Base-by-base conservation (phyloP, 2,329 filamentous ascomycete species). In the Trichocomaceae sp. region DNA sequence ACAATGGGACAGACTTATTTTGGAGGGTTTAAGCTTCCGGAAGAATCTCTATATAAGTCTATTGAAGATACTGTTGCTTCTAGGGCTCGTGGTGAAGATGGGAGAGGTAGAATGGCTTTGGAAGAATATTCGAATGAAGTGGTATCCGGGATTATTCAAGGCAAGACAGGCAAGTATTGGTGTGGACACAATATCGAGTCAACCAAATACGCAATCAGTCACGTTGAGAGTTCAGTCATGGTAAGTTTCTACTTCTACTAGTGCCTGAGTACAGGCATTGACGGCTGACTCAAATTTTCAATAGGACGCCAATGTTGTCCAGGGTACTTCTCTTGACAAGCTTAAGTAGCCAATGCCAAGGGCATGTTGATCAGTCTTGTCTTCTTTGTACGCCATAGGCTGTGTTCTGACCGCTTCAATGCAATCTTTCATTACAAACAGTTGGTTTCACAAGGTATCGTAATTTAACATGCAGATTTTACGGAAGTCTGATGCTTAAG, bases 311-410 rank as follows among this genome's bases (percentile, higher is more conserved):
- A 29, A 17, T 33, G 5, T 49, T 19, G 10, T 23, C 47, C 35
- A 49, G 47, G 47, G 33, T 88, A 60, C 77, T 82, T 74, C 31
- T 35, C 31, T 35, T 35, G 31, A 35, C 31, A 35, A 35, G 31
- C 31, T 35, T 8, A 35, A 35, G 31, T 15, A 33, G 29, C 29
- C 29, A 33, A 33, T 9, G 10, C 7, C 7, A 33, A 33, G 29
- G 29, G 29, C 7, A 12, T 33, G 7, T 9, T 33, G 29, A 10
- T 12, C 29, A 33, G 29, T 33, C 29, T 33, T 33, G 29, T 12
- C 29, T 33, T 12, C 29, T 33, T 12, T 33, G 10, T 33, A 33
- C 29, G 29, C 29, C 29, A 33, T 33, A 33, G 29, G 10, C 29
- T 33, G 29, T 33, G 29, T 33, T 10, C 10, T 10, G 8, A 33